These are phyloP conservation scores for Leishmania aethiopica DNA, from an alignment of 208 protist genomes.

Conservation along the genomic window DNA sequence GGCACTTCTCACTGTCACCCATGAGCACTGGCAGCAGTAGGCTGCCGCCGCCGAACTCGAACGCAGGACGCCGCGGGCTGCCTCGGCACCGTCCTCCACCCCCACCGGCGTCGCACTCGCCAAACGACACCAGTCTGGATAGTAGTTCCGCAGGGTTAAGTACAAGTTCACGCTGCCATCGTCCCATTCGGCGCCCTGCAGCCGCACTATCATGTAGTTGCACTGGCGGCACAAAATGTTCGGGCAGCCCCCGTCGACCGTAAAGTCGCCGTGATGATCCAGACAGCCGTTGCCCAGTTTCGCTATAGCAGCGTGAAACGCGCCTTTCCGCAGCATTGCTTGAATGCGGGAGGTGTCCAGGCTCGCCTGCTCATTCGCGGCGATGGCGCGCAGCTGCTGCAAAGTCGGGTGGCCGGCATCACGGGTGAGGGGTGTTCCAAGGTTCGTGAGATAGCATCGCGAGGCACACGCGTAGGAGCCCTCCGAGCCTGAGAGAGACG, in stretches of 20 bases:
- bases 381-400: slow-evolving; percentile 39
- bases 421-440: slow-evolving; percentile 14
- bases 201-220: slow-evolving; percentile 77
- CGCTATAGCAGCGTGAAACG: slow-evolving; percentile 58
- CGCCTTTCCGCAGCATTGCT: slow-evolving; percentile 44
- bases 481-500: slow-evolving; percentile 31
- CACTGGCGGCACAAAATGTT: slow-evolving; percentile 72
- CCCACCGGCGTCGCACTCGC: slow-evolving; percentile 61
- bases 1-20: slow-evolving; percentile 57
- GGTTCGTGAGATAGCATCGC: slow-evolving; percentile 74
- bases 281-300: slow-evolving; percentile 68
- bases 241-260: slow-evolving; percentile 62
- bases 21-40: slow-evolving; percentile 91
- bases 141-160: slow-evolving; percentile 86
- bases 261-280: slow-evolving; percentile 43
- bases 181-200: slow-evolving; percentile 78
- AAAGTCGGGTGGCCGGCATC: slow-evolving; percentile 41
- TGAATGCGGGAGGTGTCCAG: slow-evolving; percentile 3
- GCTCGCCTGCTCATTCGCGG: slow-evolving; percentile 31
- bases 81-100: slow-evolving; percentile 15
- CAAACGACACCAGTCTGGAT: slow-evolving; percentile 87
- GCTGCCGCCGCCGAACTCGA: slow-evolving; percentile 41
- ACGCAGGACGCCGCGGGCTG: slow-evolving; percentile 37
- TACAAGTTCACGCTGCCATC: slow-evolving; percentile 71
- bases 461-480: slow-evolving; percentile 41